Evolutionary conservation across 1,284 basidiomycete genomes (phyloP).

Genomic region (Xanthoconium separans): DNA sequence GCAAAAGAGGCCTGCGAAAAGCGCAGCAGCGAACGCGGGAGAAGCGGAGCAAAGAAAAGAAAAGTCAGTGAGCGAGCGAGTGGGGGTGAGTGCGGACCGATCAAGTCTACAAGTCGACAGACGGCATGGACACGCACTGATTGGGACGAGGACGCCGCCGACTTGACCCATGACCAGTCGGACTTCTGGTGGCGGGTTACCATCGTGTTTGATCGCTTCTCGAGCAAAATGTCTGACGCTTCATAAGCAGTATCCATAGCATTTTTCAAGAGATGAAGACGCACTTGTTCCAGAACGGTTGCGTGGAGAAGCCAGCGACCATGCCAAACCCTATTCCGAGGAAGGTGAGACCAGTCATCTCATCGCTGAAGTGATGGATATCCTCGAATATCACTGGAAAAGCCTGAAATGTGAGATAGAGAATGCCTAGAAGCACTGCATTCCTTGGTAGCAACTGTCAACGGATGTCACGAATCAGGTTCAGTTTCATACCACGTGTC

Average conservation of each 20-base stretch:
- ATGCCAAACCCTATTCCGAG: constrained; percentile 64
- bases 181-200: constrained; percentile 65
- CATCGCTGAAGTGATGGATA: constrained; percentile 50
- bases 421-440: constrained; percentile 59
- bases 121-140: constrained; percentile 37
- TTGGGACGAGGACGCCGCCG: constrained; percentile 67
- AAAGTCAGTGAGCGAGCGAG: no score
- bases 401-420: constrained; percentile 62
- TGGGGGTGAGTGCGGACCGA: neutral
- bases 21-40: no score
- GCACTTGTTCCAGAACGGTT: constrained; percentile 56
- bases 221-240: constrained; percentile 31
- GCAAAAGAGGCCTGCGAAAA: constrained; percentile 55
- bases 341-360: constrained; percentile 58
- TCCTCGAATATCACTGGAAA: constrained; percentile 57
- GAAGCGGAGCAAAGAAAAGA: neutral
- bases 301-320: constrained; percentile 43
- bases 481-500: constrained; percentile 47
- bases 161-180: constrained; percentile 66
- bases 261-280: constrained; percentile 7
- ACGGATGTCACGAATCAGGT: neutral
- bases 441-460: constrained; percentile 35
- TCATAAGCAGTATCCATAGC: neutral
- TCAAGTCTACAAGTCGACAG: neutral
- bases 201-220: constrained; percentile 37